Evolutionary conservation across 345 rosid genomes (phyloP).

Genomic region (Gossypium turneri): DNA sequence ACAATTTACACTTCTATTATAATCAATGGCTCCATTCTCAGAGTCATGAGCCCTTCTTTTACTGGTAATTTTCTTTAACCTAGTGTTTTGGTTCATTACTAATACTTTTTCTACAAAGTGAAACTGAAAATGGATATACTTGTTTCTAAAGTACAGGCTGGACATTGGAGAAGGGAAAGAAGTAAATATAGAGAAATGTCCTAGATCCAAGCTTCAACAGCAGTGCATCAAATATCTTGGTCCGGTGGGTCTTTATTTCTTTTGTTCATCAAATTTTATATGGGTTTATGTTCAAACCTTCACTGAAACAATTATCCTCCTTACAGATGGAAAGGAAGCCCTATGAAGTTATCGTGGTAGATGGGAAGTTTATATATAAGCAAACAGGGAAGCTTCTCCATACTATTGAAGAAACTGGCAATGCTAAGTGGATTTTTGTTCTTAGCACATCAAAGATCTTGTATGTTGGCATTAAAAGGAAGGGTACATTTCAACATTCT

Average conservation of each 20-base stretch:
- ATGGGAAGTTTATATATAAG: conserved; percentile 64
- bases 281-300: conserved; percentile 10
- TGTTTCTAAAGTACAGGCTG: conserved; percentile 50
- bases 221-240: conserved; percentile 97
- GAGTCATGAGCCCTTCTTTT: conserved; percentile 93
- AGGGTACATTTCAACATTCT: conserved; percentile 65
- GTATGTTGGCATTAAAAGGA: conserved; percentile 56
- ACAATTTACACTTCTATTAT: conserved; percentile 82
- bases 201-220: conserved; percentile 67
- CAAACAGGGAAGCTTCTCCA: conserved; percentile 58
- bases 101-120: neutral
- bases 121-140: conserved; percentile 11
- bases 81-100: neutral
- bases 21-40: conserved; percentile 70
- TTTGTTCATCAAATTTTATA: conserved; percentile 17
- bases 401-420: conserved; percentile 27
- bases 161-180: conserved; percentile 96
- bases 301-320: neutral
- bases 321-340: conserved; percentile 77
- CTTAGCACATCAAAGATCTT: conserved; percentile 56
- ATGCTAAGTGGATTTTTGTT: conserved; percentile 86
- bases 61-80: conserved; percentile 62
- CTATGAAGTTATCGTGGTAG: conserved; percentile 69
- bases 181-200: conserved; percentile 75
- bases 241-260: conserved; percentile 5